Conservation (phyloP, 2,329 filamentous ascomycete species). For the Fusarium sublunatum region DNA sequence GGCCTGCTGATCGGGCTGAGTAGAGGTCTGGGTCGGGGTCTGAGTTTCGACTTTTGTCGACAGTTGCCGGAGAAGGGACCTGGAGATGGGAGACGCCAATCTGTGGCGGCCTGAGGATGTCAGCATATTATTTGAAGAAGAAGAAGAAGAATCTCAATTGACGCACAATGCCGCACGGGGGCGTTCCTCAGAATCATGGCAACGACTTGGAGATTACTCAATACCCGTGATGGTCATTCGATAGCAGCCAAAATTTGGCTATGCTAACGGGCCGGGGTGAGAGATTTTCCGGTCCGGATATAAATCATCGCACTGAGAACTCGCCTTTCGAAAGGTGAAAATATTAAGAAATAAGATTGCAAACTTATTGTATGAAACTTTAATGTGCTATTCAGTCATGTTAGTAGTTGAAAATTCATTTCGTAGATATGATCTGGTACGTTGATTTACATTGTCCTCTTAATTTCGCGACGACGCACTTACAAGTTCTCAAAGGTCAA, state of each 20-base stretch:
- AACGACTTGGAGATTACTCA: constrained; percentile 43
- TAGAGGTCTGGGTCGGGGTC: constrained; percentile 23
- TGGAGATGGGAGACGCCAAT: constrained; percentile 59
- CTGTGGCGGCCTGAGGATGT: constrained; percentile 62
- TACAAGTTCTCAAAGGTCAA: neutral
- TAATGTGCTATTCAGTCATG: too few relatives aligned
- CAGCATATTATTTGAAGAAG: constrained; percentile 13
- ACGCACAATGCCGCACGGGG: constrained; percentile 65
- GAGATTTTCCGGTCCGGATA: constrained; percentile 44
- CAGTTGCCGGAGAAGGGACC: constrained; percentile 48
- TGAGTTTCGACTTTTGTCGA: constrained; percentile 44
- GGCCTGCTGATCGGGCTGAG: constrained; percentile 14
- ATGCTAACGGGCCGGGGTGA: constrained; percentile 22
- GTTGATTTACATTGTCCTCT: too few relatives aligned
- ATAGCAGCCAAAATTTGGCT: constrained; percentile 48
- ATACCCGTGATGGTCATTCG: constrained; percentile 36
- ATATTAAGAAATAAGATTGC: too few relatives aligned
- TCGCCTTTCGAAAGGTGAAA: too few relatives aligned
- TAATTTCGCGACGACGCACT: neutral
- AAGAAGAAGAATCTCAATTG: constrained; percentile 14
- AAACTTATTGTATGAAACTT: too few relatives aligned
- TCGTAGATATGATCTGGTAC: too few relatives aligned
- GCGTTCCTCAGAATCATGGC: constrained; percentile 68
- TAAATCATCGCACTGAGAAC: neutral
- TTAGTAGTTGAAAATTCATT: too few relatives aligned